phyloP scores from a whole-genome alignment of 2,329 filamentous ascomycete genomes.

The Xylariaceae sp. region DNA sequence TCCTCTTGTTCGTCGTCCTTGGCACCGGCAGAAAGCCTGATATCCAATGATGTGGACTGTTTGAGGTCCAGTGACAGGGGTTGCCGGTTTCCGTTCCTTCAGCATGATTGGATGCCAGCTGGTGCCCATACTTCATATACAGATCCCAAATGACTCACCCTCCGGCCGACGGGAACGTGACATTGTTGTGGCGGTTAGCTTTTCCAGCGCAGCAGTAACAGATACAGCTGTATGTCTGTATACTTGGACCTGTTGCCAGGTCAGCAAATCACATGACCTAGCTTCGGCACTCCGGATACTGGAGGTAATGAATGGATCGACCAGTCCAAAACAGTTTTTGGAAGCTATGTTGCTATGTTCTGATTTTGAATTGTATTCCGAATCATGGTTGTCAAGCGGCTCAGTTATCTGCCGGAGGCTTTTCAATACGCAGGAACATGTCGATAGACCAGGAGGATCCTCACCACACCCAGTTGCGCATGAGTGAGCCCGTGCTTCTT shows the following conservation, averaged over 20 bases:
- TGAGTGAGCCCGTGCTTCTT: no score
- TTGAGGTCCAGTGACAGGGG: neutral
- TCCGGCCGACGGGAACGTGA: neutral
- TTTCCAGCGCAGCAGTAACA: no score
- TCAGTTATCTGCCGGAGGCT: slow-evolving; percentile 19
- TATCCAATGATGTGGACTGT: neutral
- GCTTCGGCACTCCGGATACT: no score
- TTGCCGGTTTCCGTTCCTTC: neutral
- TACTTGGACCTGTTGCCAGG: slow-evolving; percentile 10
- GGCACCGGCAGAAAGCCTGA: neutral
- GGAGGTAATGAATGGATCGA: no score
- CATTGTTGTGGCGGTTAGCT: neutral
- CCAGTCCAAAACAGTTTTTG: slow-evolving; percentile 26
- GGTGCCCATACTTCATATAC: neutral
- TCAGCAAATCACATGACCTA: slow-evolving; percentile 18
- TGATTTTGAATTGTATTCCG: slow-evolving; percentile 21
- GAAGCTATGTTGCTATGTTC: slow-evolving; percentile 31
- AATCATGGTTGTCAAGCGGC: slow-evolving; percentile 20
- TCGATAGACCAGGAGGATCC: slow-evolving; percentile 27
- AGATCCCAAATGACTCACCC: neutral
- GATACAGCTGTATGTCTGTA: slow-evolving; percentile 6
- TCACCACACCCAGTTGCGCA: slow-evolving; percentile 13
- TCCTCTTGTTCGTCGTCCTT: neutral
- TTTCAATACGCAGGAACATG: slow-evolving; percentile 29
- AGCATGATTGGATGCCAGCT: neutral